Base-by-base conservation (phyloP, 176 grass and related monocot species). In the Aegilops bicornis region DNA sequence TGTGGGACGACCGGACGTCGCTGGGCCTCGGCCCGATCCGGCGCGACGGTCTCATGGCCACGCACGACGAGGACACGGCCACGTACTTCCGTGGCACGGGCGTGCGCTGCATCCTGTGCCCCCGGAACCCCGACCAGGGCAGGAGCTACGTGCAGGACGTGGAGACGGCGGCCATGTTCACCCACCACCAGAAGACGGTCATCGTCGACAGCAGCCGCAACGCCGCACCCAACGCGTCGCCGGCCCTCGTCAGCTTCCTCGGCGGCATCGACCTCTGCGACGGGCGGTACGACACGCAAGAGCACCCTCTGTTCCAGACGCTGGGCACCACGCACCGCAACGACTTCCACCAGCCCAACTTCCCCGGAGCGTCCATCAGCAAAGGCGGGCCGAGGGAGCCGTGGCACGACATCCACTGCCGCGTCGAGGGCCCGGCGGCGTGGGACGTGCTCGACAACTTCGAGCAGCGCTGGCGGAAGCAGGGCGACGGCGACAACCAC, bases 1-100 rank as follows among this genome's bases (percentile, higher is more conserved):
- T 98, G 73, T 98, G 92, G 96, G 61, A 98, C 58, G 96, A 98
- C 31, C 86, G 91, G 7, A 95, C 96, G 8, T 98, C 96, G n/a
- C 32, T 90, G 32, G 93, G 90, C 0, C 90, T 98, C 3, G 90
- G 93, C 15, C 90, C 86, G 10, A 86, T 98, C 75, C 87, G 45
- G 79, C 92, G 84, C 39, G 96, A 98, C 85, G 96, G 93, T 12
- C 29, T 98, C 75, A 98, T 98, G 93, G 93, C 96, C 2, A 98
- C 93, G 33, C 92, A 94, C 63, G 96, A 96, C 87, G 79, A 92
- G 76, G 90, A 98, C 84, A 98, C 96, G 12, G 69, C 47, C 16
- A 66, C 24, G 3, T 98, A 85, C 86, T 98, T 98, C 73, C 27
- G 37, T 1, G 76, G 58, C 82, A 77, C 84, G 0, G 66, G 31